phyloP scores from a whole-genome alignment of 768 basidiomycete genomes.

The Suillus spraguei region DNA sequence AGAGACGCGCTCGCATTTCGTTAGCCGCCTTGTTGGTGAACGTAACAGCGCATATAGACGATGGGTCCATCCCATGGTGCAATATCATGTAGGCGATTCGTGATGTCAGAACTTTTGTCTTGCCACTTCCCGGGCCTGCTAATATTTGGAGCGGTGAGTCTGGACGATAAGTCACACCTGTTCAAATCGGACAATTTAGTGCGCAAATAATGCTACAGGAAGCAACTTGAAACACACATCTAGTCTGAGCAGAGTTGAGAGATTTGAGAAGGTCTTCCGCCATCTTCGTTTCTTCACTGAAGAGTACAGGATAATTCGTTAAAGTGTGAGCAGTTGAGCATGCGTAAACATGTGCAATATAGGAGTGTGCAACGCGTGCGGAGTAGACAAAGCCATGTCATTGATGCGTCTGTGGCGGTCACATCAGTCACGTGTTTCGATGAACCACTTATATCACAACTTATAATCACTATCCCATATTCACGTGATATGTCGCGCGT shows the following conservation, averaged over 20 bases:
- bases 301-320: too few relatives aligned
- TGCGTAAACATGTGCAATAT: background rate
- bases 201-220: background rate
- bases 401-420: slow-evolving; percentile 9
- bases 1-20: slow-evolving; percentile 78
- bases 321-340: background rate
- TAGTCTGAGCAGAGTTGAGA: slow-evolving; percentile 15
- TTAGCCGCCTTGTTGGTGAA: slow-evolving; percentile 92
- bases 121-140: slow-evolving; percentile 81
- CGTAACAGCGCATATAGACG: slow-evolving; percentile 75
- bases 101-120: slow-evolving; percentile 70
- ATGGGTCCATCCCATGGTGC: slow-evolving; percentile 50
- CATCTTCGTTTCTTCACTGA: background rate
- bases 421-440: slow-evolving; percentile 7
- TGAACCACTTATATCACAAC: too few relatives aligned
- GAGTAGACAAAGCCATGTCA: background rate
- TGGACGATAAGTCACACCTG: slow-evolving; percentile 71
- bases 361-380: background rate
- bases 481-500: background rate
- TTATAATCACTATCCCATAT: background rate
- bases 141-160: slow-evolving; percentile 73
- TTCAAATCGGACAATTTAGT: slow-evolving; percentile 4
- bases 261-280: slow-evolving; percentile 5
- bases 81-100: slow-evolving; percentile 69
- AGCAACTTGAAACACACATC: slow-evolving; percentile 7